Percentiles rank a stretch among this genome's conserved stretches.
phyloP scores from a whole-genome alignment of 768 basidiomycete genomes.

The Tricholoma flavovirens region DNA sequence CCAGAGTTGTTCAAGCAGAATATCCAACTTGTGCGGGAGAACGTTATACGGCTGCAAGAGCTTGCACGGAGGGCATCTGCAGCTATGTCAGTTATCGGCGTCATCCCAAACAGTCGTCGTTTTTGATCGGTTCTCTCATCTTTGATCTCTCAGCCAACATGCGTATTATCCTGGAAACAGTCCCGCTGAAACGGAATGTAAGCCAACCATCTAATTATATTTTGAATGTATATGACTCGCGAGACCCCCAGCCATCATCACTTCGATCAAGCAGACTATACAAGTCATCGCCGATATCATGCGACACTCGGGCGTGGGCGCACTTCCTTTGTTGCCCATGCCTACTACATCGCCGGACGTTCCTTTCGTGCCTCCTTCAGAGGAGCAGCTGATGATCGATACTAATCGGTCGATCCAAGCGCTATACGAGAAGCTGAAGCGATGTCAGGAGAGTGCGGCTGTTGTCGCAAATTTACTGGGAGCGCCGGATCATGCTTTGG shows the following conservation, averaged over 20 bases:
- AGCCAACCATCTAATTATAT: not conserved
- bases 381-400: constrained; percentile 40
- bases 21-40: constrained; percentile 40
- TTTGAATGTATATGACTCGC: no score
- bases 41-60: constrained; percentile 42
- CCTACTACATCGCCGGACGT: constrained; percentile 6
- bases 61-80: constrained; percentile 43
- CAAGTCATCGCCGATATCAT: constrained; percentile 42
- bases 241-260: constrained; percentile 40
- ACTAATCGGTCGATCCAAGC: constrained; percentile 37
- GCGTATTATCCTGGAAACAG: constrained; percentile 54
- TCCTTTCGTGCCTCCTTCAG: constrained; percentile 30
- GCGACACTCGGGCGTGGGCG: constrained; percentile 59
- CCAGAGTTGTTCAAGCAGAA: constrained; percentile 60
- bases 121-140: not conserved
- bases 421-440: constrained; percentile 45
- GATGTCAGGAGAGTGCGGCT: constrained; percentile 50
- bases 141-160: constrained; percentile 38
- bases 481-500: constrained; percentile 5
- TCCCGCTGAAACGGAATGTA: constrained; percentile 53
- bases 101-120: no score
- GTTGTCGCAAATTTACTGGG: constrained; percentile 38
- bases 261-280: constrained; percentile 46
- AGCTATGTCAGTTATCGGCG: constrained; percentile 49
- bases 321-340: constrained; percentile 44